A percentile compares a stretch with the other conserved stretches of the same genome.
Evolutionary conservation across 441 rosid species (phyloP).

Genomic region (California macrophylla): DNA sequence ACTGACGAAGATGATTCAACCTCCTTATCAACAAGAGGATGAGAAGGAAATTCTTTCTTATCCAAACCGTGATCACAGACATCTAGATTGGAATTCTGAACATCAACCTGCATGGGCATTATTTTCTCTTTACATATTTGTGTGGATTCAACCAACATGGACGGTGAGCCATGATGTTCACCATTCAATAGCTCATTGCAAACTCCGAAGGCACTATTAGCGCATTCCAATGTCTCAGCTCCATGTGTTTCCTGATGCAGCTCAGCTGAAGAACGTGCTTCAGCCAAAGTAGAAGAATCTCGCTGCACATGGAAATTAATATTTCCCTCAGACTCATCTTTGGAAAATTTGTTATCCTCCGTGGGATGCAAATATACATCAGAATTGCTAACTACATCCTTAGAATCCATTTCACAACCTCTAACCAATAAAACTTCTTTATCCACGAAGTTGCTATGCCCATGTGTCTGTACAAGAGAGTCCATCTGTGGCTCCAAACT

Average conservation of each 20-base stretch:
- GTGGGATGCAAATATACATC: conserved; percentile 22
- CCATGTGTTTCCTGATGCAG: conserved; percentile 20
- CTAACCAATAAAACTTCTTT: conserved; percentile 18
- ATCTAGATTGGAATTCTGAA: conserved; percentile 11
- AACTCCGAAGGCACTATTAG: conserved; percentile 20
- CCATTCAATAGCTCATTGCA: conserved; percentile 3
- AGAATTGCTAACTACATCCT: conserved; percentile 21
- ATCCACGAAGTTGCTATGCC: conserved; percentile 15
- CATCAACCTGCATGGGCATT: conserved; percentile 18
- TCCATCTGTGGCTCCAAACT: conserved; percentile 23
- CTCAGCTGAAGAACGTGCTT: conserved; percentile 25
- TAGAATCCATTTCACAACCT: conserved; percentile 22
- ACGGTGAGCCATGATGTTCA: conserved; percentile 17
- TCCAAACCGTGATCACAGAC: conserved; percentile 20
- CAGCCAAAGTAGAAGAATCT: conserved; percentile 10
- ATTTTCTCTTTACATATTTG: conserved; percentile 19
- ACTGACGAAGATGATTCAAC: conserved; percentile 21
- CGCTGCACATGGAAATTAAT: conserved; percentile 14
- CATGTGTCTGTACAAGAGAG: conserved; percentile 19
- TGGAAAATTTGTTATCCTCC: conserved; percentile 23
- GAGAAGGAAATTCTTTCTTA: conserved; percentile 27
- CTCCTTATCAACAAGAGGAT: conserved; percentile 18
- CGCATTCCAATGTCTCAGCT: conserved; percentile 22
- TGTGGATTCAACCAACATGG: conserved; percentile 16
- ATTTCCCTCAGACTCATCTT: conserved; percentile 25